Percentiles rank a stretch among this genome's conserved stretches.
Conservation (phyloP, 2,329 filamentous ascomycete genomes). For the Ambrosiella xylebori region DNA sequence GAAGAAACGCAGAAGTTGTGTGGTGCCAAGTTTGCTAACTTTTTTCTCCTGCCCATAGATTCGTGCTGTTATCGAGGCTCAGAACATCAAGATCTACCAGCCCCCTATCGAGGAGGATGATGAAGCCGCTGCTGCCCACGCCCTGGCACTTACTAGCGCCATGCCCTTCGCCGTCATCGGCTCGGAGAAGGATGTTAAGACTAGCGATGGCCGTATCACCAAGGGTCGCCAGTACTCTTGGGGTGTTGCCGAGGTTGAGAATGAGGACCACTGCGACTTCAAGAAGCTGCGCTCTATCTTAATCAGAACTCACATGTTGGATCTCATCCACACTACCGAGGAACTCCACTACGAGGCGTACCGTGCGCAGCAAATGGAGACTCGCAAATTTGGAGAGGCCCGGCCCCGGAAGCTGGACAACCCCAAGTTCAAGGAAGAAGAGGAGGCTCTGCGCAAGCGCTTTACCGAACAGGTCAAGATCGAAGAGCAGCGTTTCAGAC, state of each 20-base stretch:
- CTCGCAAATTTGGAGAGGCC: conserved; percentile 95
- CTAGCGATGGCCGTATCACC: conserved; percentile 83
- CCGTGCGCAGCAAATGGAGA: conserved; percentile 99
- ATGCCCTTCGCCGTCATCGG: conserved; percentile 99
- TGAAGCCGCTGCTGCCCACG: conserved; percentile 87
- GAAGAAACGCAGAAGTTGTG: neutral
- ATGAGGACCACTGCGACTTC: conserved; percentile 99
- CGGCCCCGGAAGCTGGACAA: conserved; percentile 96
- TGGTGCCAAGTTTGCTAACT: neutral
- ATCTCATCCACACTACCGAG: conserved; percentile 98
- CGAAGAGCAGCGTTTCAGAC: conserved; percentile 95
- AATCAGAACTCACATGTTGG: conserved; percentile 98
- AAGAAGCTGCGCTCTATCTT: conserved; percentile 99
- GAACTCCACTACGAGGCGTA: conserved; percentile 99
- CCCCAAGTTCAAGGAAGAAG: conserved; percentile 99
- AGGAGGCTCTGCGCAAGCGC: conserved; percentile 92
- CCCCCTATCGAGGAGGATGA: conserved; percentile 97
- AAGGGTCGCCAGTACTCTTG: conserved; percentile 98
- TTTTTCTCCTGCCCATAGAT: conserved; percentile 42
- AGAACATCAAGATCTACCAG: conserved; percentile 99
- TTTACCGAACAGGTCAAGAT: conserved; percentile 99
- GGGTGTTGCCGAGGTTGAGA: conserved; percentile 98
- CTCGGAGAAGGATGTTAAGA: conserved; percentile 98
- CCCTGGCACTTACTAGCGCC: conserved; percentile 81
- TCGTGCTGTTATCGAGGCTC: conserved; percentile 84